Evolutionary conservation across 2,329 filamentous ascomycete genomes (phyloP).

Genomic region (Byssochlamys sp.): DNA sequence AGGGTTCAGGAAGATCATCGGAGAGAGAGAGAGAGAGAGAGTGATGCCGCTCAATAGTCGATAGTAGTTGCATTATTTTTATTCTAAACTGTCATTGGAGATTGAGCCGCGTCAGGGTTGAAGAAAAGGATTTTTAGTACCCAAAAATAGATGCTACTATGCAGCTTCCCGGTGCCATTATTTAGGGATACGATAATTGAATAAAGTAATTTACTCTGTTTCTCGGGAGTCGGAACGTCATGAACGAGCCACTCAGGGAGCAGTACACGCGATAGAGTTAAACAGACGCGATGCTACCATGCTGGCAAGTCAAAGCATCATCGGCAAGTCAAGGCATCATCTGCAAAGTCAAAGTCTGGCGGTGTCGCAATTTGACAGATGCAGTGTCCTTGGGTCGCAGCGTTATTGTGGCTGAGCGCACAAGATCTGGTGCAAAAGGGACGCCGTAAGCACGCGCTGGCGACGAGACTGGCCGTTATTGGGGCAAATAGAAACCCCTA

Average conservation of each 20-base stretch:
- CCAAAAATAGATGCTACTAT: background rate
- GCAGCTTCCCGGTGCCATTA: background rate
- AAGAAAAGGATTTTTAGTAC: background rate
- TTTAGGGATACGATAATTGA: no score
- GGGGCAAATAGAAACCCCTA: background rate
- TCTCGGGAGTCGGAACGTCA: no score
- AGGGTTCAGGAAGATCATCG: background rate
- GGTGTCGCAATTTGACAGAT: background rate
- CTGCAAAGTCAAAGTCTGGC: background rate
- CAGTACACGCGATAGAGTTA: background rate
- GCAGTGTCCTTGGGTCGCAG: background rate
- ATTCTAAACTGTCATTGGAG: background rate
- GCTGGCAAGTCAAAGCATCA: background rate
- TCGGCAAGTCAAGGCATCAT: background rate
- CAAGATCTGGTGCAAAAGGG: background rate
- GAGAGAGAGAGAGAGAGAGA: background rate
- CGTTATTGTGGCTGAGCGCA: background rate
- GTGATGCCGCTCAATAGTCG: background rate
- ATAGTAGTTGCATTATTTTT: background rate
- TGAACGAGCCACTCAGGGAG: no score
- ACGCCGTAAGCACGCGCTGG: background rate
- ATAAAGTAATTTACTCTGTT: no score
- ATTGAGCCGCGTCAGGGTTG: background rate
- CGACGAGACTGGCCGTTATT: background rate
- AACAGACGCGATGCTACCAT: background rate